Conservation (phyloP, 208 protist species). For the Blechomonas ayalai region DNA sequence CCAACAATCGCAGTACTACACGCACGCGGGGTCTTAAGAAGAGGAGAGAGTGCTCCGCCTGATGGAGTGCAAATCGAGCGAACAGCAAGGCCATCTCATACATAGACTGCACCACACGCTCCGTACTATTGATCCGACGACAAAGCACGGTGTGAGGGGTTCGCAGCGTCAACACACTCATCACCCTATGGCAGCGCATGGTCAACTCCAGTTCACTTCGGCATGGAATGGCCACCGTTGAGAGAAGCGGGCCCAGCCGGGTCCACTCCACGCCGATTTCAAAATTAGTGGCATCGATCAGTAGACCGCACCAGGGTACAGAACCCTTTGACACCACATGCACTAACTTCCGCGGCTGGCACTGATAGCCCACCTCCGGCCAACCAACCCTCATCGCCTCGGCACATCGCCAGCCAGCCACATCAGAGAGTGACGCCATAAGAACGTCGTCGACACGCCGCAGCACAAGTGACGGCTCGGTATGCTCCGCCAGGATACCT, state of each 20-base stretch:
- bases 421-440: constrained; percentile 36
- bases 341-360: constrained; percentile 21
- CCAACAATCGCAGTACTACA: constrained; percentile 16
- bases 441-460: constrained; percentile 77
- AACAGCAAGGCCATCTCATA: constrained; percentile 51
- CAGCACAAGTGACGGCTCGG: constrained; percentile 41
- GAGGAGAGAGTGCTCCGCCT: constrained; percentile 8
- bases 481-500: constrained; percentile 18
- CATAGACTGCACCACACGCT: constrained; percentile 53
- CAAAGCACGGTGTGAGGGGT: constrained; percentile 40
- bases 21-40: constrained; percentile 12
- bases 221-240: constrained; percentile 8
- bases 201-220: constrained; percentile 10
- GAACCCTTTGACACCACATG: background rate
- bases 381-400: constrained; percentile 33
- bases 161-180: constrained; percentile 33
- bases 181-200: constrained; percentile 16
- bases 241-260: constrained; percentile 22
- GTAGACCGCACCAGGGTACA: constrained; percentile 58
- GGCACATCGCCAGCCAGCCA: constrained; percentile 40
- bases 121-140: constrained; percentile 30
- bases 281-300: constrained; percentile 25
- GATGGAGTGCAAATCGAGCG: constrained; percentile 30
- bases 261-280: constrained; percentile 64
- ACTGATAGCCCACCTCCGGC: constrained; percentile 46